Conservation (phyloP, 768 basidiomycete genomes). For the Russula sp. region DNA sequence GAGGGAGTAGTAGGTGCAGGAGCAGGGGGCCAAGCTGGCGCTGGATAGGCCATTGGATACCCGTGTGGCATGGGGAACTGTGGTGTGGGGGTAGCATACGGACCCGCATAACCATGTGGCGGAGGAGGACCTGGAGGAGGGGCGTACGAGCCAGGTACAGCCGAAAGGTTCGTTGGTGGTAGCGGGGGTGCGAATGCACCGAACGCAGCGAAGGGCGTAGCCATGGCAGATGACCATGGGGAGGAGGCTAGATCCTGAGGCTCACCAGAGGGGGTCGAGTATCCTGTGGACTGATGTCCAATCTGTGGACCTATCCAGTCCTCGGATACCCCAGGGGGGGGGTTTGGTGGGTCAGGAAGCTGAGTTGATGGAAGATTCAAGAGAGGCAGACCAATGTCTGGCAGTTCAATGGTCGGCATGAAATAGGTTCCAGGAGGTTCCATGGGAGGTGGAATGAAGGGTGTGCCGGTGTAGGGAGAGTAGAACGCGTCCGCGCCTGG, state of each 20-base stretch:
- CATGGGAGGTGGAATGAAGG: conserved; percentile 17
- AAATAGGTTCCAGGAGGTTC: conserved; percentile 28
- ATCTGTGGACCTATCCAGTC: conserved; percentile 28
- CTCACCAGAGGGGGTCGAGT: conserved; percentile 5
- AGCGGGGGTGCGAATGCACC: conserved; percentile 30
- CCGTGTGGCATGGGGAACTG: conserved; percentile 15
- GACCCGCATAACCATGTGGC: conserved; percentile 3
- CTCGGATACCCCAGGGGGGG: conserved; percentile 24
- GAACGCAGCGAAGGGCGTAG: conserved; percentile 25
- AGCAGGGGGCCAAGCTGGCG: conserved; percentile 3
- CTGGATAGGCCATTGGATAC: conserved; percentile 13
- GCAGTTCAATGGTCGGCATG: conserved; percentile 28
- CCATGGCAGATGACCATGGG: conserved; percentile 5
- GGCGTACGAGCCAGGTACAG: neutral
- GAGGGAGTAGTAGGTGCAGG: too few relatives aligned
- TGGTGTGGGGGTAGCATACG: conserved; percentile 12
- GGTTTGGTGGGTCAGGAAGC: conserved; percentile 15
- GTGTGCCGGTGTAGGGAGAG: conserved; percentile 19
- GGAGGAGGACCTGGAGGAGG: conserved; percentile 3
- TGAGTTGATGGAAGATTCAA: conserved; percentile 6
- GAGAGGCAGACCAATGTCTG: conserved; percentile 2
- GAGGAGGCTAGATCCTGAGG: neutral
- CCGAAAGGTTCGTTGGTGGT: conserved; percentile 22
- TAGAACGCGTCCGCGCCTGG: conserved; percentile 11
- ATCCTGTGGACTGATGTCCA: conserved; percentile 18